A percentile compares a stretch with the other conserved stretches of the same genome.
phyloP scores from a whole-genome alignment of 345 rosid genomes.

The Anastatica hierochuntica region DNA sequence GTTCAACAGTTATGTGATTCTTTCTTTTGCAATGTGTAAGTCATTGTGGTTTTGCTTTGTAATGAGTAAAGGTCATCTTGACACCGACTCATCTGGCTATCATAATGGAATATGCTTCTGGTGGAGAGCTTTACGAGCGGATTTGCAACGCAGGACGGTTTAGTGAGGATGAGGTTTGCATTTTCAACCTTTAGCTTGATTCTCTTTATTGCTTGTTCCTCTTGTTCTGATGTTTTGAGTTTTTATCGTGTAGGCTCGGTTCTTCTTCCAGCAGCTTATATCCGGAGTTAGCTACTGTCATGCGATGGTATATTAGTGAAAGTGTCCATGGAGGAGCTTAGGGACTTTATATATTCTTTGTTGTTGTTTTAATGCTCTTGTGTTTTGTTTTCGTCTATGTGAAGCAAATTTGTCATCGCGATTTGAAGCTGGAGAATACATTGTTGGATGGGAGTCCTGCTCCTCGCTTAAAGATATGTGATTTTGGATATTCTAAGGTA shows the following conservation, averaged over 20 bases:
- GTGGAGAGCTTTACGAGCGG: conserved; percentile 88
- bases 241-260: conserved; percentile 22
- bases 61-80: conserved; percentile 47
- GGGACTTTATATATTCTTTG: no score
- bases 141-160: conserved; percentile 81
- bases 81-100: conserved; percentile 96
- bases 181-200: not conserved
- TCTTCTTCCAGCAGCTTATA: conserved; percentile 33
- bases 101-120: conserved; percentile 93
- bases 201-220: not conserved
- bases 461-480: conserved; percentile 88
- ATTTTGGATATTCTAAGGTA: conserved; percentile 98
- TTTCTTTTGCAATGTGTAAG: not conserved
- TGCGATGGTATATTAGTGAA: conserved; percentile 22
- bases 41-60: conserved; percentile 5
- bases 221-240: not conserved
- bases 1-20: no score
- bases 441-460: conserved; percentile 92
- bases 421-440: conserved; percentile 81
- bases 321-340: not conserved
- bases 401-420: conserved; percentile 97
- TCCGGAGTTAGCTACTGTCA: conserved; percentile 34
- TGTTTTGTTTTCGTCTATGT: conserved; percentile 14
- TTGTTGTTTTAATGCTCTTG: no score
- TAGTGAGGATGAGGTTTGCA: conserved; percentile 79